These are phyloP conservation scores for Lepidium aucheri DNA, from an alignment of 345 rosid species.

Conservation along the genomic window DNA sequence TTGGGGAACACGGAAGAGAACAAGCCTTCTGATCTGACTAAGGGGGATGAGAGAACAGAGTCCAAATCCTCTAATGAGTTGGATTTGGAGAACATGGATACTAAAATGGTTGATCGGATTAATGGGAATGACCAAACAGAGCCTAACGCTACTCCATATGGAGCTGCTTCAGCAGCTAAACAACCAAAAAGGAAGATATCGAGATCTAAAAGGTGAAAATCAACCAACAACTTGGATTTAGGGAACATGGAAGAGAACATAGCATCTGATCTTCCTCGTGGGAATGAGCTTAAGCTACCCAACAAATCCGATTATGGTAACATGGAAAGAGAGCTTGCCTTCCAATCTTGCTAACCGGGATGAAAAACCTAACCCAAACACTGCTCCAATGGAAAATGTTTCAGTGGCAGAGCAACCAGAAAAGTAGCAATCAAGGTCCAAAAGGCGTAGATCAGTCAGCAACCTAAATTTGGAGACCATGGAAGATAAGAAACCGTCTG, in stretches of 20 bases:
- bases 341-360: background rate
- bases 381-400: background rate
- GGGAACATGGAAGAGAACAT: background rate
- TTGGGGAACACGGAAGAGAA: background rate
- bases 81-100: background rate
- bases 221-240: background rate
- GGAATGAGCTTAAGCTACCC: background rate
- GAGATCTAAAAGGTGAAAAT: background rate
- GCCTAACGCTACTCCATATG: background rate
- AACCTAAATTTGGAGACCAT: conserved; percentile 1
- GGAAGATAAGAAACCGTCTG: background rate
- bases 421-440: conserved; percentile 5
- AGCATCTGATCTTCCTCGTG: background rate
- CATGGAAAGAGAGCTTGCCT: background rate
- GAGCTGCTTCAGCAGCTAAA: background rate
- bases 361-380: background rate
- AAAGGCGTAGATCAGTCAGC: background rate
- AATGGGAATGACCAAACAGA: background rate
- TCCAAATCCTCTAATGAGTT: background rate
- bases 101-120: background rate
- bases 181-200: background rate
- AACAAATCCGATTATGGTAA: background rate
- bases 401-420: conserved; percentile 7
- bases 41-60: background rate
- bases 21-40: background rate